Evolutionary conservation across 2,329 filamentous ascomycete genomes (phyloP).

Genomic region (Chalaropsis thielavioides): DNA sequence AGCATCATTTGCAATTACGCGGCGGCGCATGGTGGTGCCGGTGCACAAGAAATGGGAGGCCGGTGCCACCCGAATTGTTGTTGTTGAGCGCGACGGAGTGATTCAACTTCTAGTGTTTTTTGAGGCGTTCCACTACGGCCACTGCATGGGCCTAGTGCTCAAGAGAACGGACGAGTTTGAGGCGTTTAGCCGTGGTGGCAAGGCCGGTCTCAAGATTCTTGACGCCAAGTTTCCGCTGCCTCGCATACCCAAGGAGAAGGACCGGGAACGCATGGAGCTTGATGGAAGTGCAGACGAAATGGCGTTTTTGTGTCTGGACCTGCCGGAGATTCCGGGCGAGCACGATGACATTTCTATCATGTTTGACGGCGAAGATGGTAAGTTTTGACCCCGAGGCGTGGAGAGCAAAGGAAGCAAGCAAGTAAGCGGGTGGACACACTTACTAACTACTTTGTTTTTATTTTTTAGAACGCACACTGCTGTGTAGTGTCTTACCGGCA

Average conservation of each 20-base stretch:
- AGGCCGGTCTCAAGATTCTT: conserved; percentile 61
- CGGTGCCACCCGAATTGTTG: conserved; percentile 61
- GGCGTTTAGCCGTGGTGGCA: conserved; percentile 46
- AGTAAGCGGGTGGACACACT: too few species aligned
- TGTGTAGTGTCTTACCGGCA: conserved; percentile 40
- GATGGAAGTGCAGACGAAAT: conserved; percentile 35
- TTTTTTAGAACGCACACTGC: conserved; percentile 37
- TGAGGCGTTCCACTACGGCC: conserved; percentile 71
- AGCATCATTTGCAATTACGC: conserved; percentile 62
- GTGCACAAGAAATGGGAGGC: conserved; percentile 94
- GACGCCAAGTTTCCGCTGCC: conserved; percentile 86
- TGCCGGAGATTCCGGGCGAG: conserved; percentile 78
- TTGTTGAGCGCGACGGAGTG: conserved; percentile 61
- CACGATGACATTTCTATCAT: conserved; percentile 80
- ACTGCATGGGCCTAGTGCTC: conserved; percentile 77
- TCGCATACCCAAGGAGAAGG: conserved; percentile 38
- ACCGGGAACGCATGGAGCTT: conserved; percentile 27
- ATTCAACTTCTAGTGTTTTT: conserved; percentile 76
- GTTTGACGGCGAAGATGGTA: conserved; percentile 68
- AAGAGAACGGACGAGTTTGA: conserved; percentile 78
- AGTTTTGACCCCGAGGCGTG: conserved; percentile 26
- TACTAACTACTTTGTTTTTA: conserved; percentile 19
- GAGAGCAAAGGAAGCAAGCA: neutral
- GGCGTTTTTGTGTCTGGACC: conserved; percentile 70
- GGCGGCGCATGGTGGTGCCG: conserved; percentile 75